A percentile compares a stretch with the other conserved stretches of the same genome.
phyloP scores from a whole-genome alignment of 2,329 filamentous ascomycete genomes.

The Phaeosphaeria sp. region DNA sequence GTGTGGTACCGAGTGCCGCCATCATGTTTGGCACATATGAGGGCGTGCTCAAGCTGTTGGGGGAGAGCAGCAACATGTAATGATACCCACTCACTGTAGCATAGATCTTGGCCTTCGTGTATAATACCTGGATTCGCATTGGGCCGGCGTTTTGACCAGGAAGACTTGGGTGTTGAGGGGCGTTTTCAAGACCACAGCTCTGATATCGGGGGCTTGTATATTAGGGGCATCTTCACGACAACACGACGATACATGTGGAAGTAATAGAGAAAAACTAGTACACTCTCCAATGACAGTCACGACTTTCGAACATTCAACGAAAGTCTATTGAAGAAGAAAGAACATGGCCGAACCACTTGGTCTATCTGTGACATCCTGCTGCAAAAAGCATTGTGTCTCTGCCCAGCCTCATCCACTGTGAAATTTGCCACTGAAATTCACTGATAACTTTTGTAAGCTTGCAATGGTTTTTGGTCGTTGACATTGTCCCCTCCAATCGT shows the following conservation, averaged over 20 bases:
- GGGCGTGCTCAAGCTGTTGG: slow-evolving; percentile 56
- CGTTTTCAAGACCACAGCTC: background rate
- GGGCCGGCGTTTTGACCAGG: slow-evolving; percentile 11
- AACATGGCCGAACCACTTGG: too few species aligned
- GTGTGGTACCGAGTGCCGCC: slow-evolving; percentile 88
- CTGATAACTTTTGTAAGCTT: too few species aligned
- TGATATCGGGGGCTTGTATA: background rate
- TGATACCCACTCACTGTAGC: background rate
- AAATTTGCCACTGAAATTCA: too few species aligned
- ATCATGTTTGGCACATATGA: slow-evolving; percentile 95
- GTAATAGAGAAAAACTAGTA: background rate
- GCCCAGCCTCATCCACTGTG: too few species aligned
- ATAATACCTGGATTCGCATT: slow-evolving; percentile 13
- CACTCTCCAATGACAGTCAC: background rate
- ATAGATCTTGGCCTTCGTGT: background rate
- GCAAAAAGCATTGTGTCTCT: too few species aligned
- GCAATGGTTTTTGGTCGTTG: too few species aligned
- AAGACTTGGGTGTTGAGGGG: background rate
- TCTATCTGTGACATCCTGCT: too few species aligned
- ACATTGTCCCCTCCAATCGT: background rate
- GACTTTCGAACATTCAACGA: background rate
- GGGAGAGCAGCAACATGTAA: slow-evolving; percentile 51
- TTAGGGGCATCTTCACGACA: background rate
- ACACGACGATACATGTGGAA: background rate
- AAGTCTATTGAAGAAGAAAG: too few species aligned